Percentiles rank a stretch among this genome's conserved stretches.
These are phyloP conservation scores for Huntiella moniliformis DNA, from an alignment of 2,329 filamentous ascomycete genomes.

Conservation along the genomic window DNA sequence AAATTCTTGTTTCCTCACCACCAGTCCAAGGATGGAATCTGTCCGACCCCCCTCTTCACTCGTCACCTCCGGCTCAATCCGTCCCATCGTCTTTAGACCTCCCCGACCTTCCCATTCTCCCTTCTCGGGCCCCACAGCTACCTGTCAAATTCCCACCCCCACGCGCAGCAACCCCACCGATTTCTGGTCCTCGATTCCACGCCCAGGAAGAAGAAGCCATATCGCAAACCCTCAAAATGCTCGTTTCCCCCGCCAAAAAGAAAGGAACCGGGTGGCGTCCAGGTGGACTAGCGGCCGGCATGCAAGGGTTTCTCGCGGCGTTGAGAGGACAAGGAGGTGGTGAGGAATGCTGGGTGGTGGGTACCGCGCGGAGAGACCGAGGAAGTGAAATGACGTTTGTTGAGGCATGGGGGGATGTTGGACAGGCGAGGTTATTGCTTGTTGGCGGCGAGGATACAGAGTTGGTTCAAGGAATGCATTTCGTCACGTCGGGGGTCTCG, in stretches of 20 bases:
- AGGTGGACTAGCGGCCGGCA: conserved; percentile 21
- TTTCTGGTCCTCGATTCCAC: conserved; percentile 23
- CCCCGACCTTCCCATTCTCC: too few relatives aligned
- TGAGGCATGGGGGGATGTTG: background rate
- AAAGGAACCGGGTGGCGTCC: conserved; percentile 16
- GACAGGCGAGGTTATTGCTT: background rate
- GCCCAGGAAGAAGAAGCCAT: conserved; percentile 7
- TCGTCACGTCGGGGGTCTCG: too few relatives aligned
- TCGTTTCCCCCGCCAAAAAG: conserved; percentile 4
- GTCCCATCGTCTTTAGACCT: too few relatives aligned
- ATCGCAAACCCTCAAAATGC: background rate
- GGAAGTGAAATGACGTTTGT: background rate
- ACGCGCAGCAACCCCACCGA: conserved; percentile 17
- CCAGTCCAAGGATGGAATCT: too few relatives aligned
- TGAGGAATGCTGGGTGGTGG: background rate
- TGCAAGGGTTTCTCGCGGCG: conserved; percentile 25
- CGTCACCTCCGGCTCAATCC: too few relatives aligned
- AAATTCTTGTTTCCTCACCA: background rate
- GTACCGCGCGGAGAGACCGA: background rate
- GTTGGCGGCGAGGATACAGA: too few relatives aligned
- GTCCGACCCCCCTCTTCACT: too few relatives aligned
- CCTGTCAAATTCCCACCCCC: background rate
- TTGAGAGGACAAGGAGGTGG: conserved; percentile 13
- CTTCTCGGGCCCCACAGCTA: too few relatives aligned
- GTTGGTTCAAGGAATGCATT: too few relatives aligned